Base-by-base conservation (phyloP, 371 early-diverging fungal genomes). In the Mucor indicus region DNA sequence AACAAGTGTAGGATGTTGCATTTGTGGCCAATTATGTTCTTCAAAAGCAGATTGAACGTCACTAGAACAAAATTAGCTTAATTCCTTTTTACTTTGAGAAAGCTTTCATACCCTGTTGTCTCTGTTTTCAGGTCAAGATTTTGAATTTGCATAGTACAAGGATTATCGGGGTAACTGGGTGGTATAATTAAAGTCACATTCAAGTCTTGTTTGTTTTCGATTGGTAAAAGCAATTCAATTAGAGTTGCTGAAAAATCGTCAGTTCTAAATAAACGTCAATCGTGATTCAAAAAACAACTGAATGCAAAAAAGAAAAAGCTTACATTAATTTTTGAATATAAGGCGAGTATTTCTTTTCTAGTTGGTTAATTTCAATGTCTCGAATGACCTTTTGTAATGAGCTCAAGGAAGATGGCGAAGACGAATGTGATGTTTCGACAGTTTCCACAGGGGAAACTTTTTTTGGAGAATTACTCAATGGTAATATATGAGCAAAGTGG, bases 401-500 rank as follows among this genome's bases (percentile, higher is more conserved):
- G 23, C 58, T 55, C 15, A 55, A 33, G 17, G 64, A 64, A 24
- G 41, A 48, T 13, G 17, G 45, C 9, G 17, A 17, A 2, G 44
- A 22, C 15, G 20, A 1, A 19, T 43, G 17, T 30, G n/a, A 37
- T 35, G 15, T 20, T 33, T 59, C 64, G 1, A 47, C 53, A 25
- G 40, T 31, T 12, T 23, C 30, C 23, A 65, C 50, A 19, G 60
- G 59, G 23, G 38, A 35, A 11, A 24, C 44, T n/a, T 41, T 53
- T 20, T 44, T 49, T n/a, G 64, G 61, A 2, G 37, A 35, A 10
- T 60, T 67, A 33, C 57, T 48, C 21, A 73, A 47, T 8, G 74
- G 75, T n/a, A 75, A 41, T 21, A 69, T 62, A 38, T 75, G 75
- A 29, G 72, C 64, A 59, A 75, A 75, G 1, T 60, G 57, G 31